phyloP scores from a whole-genome alignment of 768 basidiomycete species.

The Agaricus blazei region DNA sequence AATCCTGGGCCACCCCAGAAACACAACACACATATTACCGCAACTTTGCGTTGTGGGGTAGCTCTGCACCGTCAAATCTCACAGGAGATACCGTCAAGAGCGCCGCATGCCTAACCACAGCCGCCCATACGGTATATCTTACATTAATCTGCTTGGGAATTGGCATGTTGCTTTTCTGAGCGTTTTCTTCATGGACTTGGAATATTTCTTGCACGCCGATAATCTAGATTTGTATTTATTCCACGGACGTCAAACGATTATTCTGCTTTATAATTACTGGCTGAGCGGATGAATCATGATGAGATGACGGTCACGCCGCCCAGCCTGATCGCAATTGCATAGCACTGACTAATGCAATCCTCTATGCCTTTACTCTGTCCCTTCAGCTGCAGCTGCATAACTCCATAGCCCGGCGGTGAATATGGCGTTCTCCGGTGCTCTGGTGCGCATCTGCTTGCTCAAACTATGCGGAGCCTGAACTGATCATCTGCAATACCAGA shows the following conservation, averaged over 20 bases:
- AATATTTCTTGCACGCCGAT: background rate
- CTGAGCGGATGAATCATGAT: too few species aligned
- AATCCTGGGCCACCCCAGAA: constrained; percentile 65
- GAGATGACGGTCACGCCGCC: background rate
- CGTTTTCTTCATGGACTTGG: too few species aligned
- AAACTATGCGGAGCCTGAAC: constrained; percentile 5
- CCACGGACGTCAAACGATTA: too few species aligned
- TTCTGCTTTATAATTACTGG: background rate
- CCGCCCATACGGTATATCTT: background rate
- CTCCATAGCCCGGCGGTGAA: background rate
- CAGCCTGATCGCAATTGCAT: constrained; percentile 7
- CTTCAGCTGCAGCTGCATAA: background rate
- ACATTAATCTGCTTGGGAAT: background rate
- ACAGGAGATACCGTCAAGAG: constrained; percentile 27
- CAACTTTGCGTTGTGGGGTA: constrained; percentile 64
- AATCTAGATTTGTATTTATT: too few species aligned
- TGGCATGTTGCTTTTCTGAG: background rate
- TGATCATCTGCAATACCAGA: constrained; percentile 36
- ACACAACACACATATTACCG: constrained; percentile 73
- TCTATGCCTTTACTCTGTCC: background rate
- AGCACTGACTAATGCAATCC: constrained; percentile 11
- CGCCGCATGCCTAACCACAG: constrained; percentile 12
- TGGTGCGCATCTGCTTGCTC: constrained; percentile 42
- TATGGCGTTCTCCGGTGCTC: constrained; percentile 89
- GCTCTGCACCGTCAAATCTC: constrained; percentile 44